A percentile compares a stretch with the other conserved stretches of the same genome.
Evolutionary conservation across 768 basidiomycete genomes (phyloP).

Genomic region (Rhodocollybia butyracea): DNA sequence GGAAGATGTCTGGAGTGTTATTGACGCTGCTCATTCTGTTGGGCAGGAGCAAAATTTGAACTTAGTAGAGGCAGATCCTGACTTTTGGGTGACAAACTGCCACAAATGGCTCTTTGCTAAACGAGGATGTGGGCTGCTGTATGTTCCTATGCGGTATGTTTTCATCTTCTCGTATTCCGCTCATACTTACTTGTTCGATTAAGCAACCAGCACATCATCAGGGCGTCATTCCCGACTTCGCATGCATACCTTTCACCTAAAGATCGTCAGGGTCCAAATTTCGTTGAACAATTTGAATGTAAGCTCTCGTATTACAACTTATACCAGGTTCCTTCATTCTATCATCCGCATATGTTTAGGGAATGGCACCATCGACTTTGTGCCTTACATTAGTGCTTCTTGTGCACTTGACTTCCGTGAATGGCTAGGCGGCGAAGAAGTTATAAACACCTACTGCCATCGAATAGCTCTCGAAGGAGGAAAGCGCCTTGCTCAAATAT

Average conservation of each 20-base stretch:
- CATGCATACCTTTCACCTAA: conserved; percentile 46
- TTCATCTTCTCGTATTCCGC: conserved; percentile 14
- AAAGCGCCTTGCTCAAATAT: conserved; percentile 48
- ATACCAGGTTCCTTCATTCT: background rate
- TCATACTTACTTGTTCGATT: background rate
- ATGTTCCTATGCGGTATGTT: conserved; percentile 25
- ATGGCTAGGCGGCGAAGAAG: conserved; percentile 71
- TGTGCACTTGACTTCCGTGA: conserved; percentile 71
- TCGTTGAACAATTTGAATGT: conserved; percentile 54
- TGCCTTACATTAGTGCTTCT: conserved; percentile 49
- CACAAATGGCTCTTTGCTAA: conserved; percentile 65
- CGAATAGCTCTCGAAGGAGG: conserved; percentile 67
- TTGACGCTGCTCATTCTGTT: conserved; percentile 67
- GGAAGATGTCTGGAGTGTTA: conserved; percentile 47
- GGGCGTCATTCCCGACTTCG: conserved; percentile 56
- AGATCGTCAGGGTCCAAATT: conserved; percentile 35
- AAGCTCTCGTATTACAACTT: no score
- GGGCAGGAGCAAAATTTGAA: conserved; percentile 56
- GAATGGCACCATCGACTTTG: conserved; percentile 61
- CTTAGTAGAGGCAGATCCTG: conserved; percentile 42
- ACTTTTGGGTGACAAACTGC: conserved; percentile 65
- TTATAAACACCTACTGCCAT: conserved; percentile 70
- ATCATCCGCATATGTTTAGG: conserved; percentile 34
- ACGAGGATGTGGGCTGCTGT: conserved; percentile 50
- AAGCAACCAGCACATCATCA: conserved; percentile 65